Conservation (phyloP, 179 eudicot species). For the Nepenthes alata region DNA sequence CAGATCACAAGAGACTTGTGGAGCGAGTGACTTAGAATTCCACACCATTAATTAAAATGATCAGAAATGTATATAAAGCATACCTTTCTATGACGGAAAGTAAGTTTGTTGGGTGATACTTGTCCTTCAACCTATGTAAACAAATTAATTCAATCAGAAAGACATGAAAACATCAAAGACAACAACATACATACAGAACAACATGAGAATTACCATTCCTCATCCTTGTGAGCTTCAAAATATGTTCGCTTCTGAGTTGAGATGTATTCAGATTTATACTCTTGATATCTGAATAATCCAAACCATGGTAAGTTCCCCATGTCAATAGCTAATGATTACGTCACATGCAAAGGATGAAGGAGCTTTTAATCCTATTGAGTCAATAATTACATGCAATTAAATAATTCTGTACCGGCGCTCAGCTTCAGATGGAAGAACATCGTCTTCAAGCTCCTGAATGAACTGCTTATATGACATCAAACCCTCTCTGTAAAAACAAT, state of each 20-base stretch:
- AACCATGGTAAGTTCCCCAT: not conserved
- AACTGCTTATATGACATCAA: constrained; percentile 97
- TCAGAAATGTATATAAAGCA: not conserved
- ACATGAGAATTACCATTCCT: constrained; percentile 54
- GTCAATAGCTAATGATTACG: not conserved
- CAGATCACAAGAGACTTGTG: no score
- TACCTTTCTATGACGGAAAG: constrained; percentile 83
- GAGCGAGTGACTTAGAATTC: no score
- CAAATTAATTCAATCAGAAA: constrained; percentile 4
- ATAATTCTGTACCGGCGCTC: constrained; percentile 62
- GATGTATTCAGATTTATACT: constrained; percentile 83
- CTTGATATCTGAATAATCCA: constrained; percentile 59
- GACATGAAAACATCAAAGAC: not conserved
- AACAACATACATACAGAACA: constrained; percentile 1
- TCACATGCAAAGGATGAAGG: not conserved
- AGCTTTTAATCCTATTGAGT: not conserved
- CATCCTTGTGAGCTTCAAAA: constrained; percentile 87
- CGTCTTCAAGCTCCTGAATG: constrained; percentile 99
- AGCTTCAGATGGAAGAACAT: constrained; percentile 87
- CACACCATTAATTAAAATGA: not conserved
- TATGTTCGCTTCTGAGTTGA: constrained; percentile 79
- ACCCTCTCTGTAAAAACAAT: constrained; percentile 52
- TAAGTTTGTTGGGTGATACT: constrained; percentile 91
- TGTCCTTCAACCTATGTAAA: constrained; percentile 70
- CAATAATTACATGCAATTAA: not conserved